Evolutionary conservation across 345 rosid species (phyloP).

Genomic region (Linum usitatissimum): DNA sequence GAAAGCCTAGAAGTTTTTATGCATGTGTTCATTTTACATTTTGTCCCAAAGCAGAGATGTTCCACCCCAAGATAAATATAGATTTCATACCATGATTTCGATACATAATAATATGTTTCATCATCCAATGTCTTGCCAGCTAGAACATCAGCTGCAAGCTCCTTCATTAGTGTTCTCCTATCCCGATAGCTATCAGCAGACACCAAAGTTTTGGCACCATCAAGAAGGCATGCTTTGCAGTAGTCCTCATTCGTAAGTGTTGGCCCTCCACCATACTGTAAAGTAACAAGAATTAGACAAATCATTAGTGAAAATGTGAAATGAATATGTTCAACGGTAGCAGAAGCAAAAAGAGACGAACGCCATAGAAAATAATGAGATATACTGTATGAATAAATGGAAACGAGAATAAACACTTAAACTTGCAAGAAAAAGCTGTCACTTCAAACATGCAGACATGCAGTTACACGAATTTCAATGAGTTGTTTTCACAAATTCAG

Average conservation of each 20-base stretch:
- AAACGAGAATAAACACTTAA: neutral
- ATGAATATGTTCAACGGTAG: conserved; percentile 14
- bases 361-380: neutral
- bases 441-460: neutral
- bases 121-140: conserved; percentile 60
- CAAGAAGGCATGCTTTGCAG: conserved; percentile 70
- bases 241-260: conserved; percentile 52
- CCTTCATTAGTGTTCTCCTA: conserved; percentile 70
- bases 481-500: too few relatives aligned
- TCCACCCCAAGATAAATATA: conserved; percentile 4
- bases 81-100: conserved; percentile 64
- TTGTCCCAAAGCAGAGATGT: neutral
- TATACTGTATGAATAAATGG: neutral
- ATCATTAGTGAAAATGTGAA: neutral
- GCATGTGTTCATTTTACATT: too few relatives aligned
- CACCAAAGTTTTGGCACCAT: conserved; percentile 56
- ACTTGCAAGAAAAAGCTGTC: neutral
- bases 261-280: conserved; percentile 78
- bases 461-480: neutral
- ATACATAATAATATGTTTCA: conserved; percentile 54
- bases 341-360: neutral
- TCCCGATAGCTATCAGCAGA: conserved; percentile 87
- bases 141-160: conserved; percentile 48
- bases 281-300: conserved; percentile 10
- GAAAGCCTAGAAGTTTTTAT: too few relatives aligned